Percentiles rank a stretch among this genome's conserved stretches.
Conservation (phyloP, 768 basidiomycete genomes). For the Mycena venus region DNA sequence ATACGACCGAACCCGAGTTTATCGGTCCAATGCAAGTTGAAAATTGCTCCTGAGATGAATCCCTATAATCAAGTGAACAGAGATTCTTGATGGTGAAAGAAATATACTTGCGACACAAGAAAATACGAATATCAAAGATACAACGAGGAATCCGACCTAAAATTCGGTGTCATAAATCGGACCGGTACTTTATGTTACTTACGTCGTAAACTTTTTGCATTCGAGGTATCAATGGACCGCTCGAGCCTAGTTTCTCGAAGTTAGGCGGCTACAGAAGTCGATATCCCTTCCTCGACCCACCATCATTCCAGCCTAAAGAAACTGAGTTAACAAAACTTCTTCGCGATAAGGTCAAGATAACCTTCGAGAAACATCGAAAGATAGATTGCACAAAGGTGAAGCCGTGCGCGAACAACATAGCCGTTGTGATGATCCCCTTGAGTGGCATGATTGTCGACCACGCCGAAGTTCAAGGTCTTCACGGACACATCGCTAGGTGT, state of each 20-base stretch:
- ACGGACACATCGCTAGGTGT: constrained; percentile 16
- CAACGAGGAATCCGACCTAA: constrained; percentile 62
- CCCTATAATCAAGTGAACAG: constrained; percentile 49
- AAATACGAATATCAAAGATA: constrained; percentile 64
- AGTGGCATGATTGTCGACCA: background rate
- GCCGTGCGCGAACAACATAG: background rate
- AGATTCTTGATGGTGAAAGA: background rate
- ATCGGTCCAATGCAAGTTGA: constrained; percentile 63
- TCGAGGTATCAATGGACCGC: constrained; percentile 27
- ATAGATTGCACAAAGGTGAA: constrained; percentile 21
- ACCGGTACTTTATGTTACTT: background rate
- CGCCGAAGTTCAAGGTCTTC: background rate
- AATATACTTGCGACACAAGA: constrained; percentile 42
- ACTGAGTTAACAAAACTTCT: too few species aligned
- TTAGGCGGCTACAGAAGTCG: background rate
- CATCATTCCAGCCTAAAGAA: constrained; percentile 24
- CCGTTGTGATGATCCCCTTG: background rate
- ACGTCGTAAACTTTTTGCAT: constrained; percentile 33
- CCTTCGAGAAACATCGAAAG: constrained; percentile 19
- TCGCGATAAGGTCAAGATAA: background rate
- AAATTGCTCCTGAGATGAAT: constrained; percentile 59
- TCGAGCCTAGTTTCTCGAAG: background rate
- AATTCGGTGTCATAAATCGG: background rate
- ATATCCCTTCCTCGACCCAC: background rate
- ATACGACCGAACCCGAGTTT: constrained; percentile 59